These are phyloP conservation scores for Nematocida sp. DNA, from an alignment of 371 early-diverging fungal genomes.

Conservation along the genomic window DNA sequence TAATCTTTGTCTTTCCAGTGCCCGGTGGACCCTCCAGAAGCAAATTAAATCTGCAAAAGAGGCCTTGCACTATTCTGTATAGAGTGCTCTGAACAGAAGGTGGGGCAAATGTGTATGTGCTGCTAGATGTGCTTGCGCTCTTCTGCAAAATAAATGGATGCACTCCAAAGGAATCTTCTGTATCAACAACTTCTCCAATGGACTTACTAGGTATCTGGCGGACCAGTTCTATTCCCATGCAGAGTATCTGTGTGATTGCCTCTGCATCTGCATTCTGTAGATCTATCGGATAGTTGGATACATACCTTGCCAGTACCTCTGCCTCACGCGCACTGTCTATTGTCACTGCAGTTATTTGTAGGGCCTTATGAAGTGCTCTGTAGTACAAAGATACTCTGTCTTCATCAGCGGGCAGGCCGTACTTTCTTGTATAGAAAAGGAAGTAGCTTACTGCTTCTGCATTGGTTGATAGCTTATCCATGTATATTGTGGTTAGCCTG, in stretches of 20 bases:
- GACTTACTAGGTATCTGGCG: background rate
- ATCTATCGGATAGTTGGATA: background rate
- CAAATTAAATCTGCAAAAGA: slow-evolving; percentile 78
- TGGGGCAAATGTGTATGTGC: slow-evolving; percentile 49
- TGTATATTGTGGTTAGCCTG: slow-evolving; percentile 94
- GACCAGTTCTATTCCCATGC: background rate
- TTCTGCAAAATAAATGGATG: slow-evolving; percentile 35
- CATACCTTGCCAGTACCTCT: slow-evolving; percentile 35
- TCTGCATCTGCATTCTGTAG: background rate
- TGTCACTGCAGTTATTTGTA: background rate
- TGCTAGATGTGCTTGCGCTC: background rate
- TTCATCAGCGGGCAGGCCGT: background rate
- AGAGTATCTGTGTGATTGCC: background rate
- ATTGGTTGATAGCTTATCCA: slow-evolving; percentile 53
- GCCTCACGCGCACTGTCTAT: slow-evolving; percentile 47
- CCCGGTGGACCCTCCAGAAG: slow-evolving; percentile 93
- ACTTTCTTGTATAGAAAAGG: slow-evolving; percentile 53
- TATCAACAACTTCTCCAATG: slow-evolving; percentile 12
- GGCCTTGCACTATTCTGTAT: slow-evolving; percentile 83
- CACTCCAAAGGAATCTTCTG: slow-evolving; percentile 18
- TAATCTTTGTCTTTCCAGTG: slow-evolving; percentile 91
- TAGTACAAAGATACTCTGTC: slow-evolving; percentile 5
- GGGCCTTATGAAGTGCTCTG: slow-evolving; percentile 36
- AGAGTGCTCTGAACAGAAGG: slow-evolving; percentile 73
- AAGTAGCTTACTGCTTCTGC: slow-evolving; percentile 57